phyloP scores from a whole-genome alignment of 2,329 filamentous ascomycete species.

The Exophiala viscosa region DNA sequence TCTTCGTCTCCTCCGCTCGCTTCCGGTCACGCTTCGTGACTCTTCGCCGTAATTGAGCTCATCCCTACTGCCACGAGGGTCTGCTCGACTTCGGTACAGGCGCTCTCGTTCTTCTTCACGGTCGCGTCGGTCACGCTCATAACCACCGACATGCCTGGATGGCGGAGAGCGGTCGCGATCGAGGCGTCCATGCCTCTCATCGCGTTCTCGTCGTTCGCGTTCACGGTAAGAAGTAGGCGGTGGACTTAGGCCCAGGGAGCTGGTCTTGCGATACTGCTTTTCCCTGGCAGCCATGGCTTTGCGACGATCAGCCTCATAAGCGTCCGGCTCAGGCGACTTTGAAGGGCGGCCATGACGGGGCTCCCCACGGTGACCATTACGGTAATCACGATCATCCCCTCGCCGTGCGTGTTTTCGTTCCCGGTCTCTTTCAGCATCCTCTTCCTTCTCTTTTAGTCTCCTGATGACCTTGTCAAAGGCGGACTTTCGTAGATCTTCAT shows the following conservation, averaged over 20 bases:
- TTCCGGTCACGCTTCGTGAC: slow-evolving; percentile 55
- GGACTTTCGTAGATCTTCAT: slow-evolving; percentile 74
- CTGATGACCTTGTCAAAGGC: slow-evolving; percentile 92
- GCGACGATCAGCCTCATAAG: slow-evolving; percentile 91
- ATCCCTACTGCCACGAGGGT: slow-evolving; percentile 74
- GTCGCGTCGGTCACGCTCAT: slow-evolving; percentile 81
- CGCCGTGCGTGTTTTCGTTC: slow-evolving; percentile 54
- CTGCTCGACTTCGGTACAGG: slow-evolving; percentile 75
- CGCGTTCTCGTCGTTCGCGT: slow-evolving; percentile 40
- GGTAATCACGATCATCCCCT: slow-evolving; percentile 60
- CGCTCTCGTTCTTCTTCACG: slow-evolving; percentile 88
- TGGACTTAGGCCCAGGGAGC: slow-evolving; percentile 55
- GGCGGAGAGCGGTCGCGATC: slow-evolving; percentile 35
- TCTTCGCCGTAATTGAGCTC: slow-evolving; percentile 87
- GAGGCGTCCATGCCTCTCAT: slow-evolving; percentile 33
- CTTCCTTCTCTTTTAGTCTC: slow-evolving; percentile 85
- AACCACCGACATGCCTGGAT: slow-evolving; percentile 41
- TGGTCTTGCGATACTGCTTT: slow-evolving; percentile 84
- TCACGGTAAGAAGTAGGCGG: slow-evolving; percentile 39
- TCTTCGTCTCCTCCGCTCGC: slow-evolving; percentile 67
- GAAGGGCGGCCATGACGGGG: slow-evolving; percentile 56
- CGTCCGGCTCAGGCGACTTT: slow-evolving; percentile 85
- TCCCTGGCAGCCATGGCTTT: slow-evolving; percentile 93
- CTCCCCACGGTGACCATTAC: slow-evolving; percentile 35
- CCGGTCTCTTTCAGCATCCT: slow-evolving; percentile 65